Evolutionary conservation across 257 asterid species (phyloP), one percentile per base, ranked within the genome.

Genomic region (Ajuga chamaepitys): DNA sequence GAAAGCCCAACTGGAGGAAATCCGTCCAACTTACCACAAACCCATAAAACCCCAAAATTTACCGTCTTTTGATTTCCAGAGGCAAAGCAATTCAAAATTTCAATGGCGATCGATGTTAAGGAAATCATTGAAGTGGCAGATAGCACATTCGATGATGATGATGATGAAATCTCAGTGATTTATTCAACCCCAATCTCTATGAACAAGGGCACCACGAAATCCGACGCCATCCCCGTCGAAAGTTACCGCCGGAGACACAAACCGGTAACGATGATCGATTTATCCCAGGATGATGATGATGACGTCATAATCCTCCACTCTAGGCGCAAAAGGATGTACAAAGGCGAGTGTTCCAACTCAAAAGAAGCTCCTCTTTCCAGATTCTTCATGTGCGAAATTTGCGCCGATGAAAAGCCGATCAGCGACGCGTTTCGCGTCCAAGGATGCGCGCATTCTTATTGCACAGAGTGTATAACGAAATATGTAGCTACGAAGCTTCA

Each of bases 401-500:
- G 95, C 66, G 74, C 74, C 5, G 88, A 84, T 42, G 84, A 79
- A 9, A 86, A 78, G 63, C 74, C 77, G 0, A 4, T 3, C 0
- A 45, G 1, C 47, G 78, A 76, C 7, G 32, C 68, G 2, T 82
- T 82, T 25, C 51, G 45, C 2, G 58, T 86, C 1, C n/a, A 54
- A 38, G 84, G 87, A 0, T 86, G 95, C 66, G 2, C 7, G 2
- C 95, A 88, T 61, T 48, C 64, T 6, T 88, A 81, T 32, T 88
- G 92, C 38, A 42, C 71, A 0, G 78, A 80, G 0, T 88, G 96
- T 62, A 57, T 78, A 25, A 28, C 64, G 0, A 82, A 71, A 52
- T 84, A 86, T 59, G 88, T 88, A 13, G 88, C 69, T 0, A 28
- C 84, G 1, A 86, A 81, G 64, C 42, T 88, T 41, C 82, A 84